Base-by-base conservation (phyloP, 2,329 filamentous ascomycete species). In the Aureobasidium sp. region DNA sequence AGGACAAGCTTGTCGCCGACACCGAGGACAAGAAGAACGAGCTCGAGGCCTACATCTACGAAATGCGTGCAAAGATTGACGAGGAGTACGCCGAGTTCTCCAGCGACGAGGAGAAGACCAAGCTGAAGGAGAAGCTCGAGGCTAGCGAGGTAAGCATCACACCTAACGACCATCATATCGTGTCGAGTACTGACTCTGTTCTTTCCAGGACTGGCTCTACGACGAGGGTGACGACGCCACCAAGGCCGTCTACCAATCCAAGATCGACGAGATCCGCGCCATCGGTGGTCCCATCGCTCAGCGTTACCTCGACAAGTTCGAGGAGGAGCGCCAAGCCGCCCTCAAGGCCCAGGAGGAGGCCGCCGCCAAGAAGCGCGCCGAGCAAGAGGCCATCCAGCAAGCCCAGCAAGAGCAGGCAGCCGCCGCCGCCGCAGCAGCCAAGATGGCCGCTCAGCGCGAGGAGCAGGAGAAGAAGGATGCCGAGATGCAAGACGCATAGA, bases 1-100 rank as follows among this genome's bases (percentile, higher is more conserved):
- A 96, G 77, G 94, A 99, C 79, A 99, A 97, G 84, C 87, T 97
- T 61, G 92, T 99, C 60, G 90, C 89, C 68, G 94, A 97, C 75
- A 99, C 94, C 38, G 94, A 97, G 74, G 91, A 97, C 81, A 95
- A 95, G 85, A 99, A 97, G 90, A 99, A 99, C 80, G 93, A 97
- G 78, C 89, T 99, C 58, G 94, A 99, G 82, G 86, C 90, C 25
- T 95, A 88, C 78, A 96, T 97, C 77, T 99, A 99, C 78, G 92
- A 97, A 70, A 83, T 96, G 73, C 89, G 93, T 69, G 90, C 90
- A 78, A 96, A 96, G 85, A 84, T 97, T 57, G 90, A 96, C 67
- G 91, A 95, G 69, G 84, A 90, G 68, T 96, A 95, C 74, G 79
- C 90, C 65, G 89, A 95, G 53, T 91, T 96, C 66, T 87, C 89